Evolutionary conservation across 257 asterid genomes (phyloP).

Genomic region (Schizonepeta tenuifolia): DNA sequence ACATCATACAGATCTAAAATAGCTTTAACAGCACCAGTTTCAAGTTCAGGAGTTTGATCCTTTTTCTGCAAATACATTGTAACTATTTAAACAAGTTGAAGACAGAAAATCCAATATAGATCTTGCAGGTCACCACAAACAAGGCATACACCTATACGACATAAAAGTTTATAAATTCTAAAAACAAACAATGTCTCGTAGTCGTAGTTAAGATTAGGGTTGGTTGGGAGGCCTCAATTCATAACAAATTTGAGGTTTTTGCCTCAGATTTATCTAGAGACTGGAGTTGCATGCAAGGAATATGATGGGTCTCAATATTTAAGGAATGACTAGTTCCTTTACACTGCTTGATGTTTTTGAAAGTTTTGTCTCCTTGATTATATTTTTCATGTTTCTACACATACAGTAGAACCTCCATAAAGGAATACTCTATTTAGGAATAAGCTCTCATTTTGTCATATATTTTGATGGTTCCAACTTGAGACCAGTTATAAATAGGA

Average conservation of each 20-base stretch:
- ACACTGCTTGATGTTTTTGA: not conserved
- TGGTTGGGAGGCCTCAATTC: not conserved
- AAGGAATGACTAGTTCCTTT: not conserved
- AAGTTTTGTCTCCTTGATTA: not conserved
- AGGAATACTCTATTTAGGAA: too few species aligned
- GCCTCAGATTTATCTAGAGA: not conserved
- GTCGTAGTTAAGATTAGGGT: not conserved
- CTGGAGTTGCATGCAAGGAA: not conserved
- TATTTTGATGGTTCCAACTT: too few species aligned
- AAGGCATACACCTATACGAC: not conserved
- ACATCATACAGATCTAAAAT: conserved; percentile 95
- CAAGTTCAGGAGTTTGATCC: conserved; percentile 77
- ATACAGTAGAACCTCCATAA: too few species aligned
- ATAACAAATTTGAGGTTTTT: not conserved
- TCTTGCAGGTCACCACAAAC: conserved; percentile 18
- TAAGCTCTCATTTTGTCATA: too few species aligned
- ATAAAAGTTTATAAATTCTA: not conserved
- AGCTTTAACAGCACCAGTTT: conserved; percentile 90
- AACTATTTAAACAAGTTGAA: conserved; percentile 25
- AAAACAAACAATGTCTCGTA: not conserved
- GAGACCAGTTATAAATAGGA: too few species aligned
- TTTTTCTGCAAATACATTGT: conserved; percentile 57
- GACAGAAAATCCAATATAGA: conserved; percentile 23
- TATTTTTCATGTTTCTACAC: not conserved
- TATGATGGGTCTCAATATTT: not conserved